Conservation (phyloP, 257 asterid genomes). For the Solanum sejunctum region DNA sequence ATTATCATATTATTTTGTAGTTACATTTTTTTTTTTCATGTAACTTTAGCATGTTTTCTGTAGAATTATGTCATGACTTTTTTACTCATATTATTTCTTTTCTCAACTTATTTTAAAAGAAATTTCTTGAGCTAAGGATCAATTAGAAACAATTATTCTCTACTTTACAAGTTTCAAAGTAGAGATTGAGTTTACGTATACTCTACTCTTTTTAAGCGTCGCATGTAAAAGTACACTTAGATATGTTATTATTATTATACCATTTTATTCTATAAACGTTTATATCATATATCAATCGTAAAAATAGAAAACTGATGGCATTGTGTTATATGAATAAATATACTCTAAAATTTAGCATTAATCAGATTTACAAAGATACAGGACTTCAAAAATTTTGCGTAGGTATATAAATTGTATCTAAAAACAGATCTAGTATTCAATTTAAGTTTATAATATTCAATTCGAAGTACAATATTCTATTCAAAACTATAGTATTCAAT, state of each 20-base stretch:
- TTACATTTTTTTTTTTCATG: not conserved
- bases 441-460: not conserved
- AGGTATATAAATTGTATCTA: not conserved
- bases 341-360: not conserved
- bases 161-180: not conserved
- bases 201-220: no score
- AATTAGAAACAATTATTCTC: not conserved
- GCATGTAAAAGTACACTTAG: no score
- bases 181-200: not conserved
- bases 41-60: not conserved
- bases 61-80: not conserved
- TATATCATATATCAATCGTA: not conserved
- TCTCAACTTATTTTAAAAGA: no score
- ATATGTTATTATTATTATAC: no score
- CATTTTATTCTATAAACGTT: not conserved
- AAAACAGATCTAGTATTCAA: no score
- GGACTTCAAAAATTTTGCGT: not conserved
- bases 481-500: no score
- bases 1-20: not conserved
- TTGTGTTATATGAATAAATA: not conserved
- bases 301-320: not conserved
- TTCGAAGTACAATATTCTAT: not conserved
- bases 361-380: not conserved
- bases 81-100: not conserved
- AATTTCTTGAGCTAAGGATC: not conserved